A percentile compares a stretch with the other conserved stretches of the same genome.
Evolutionary conservation across 1,139 yeast species (phyloP).

Genomic region (Geotrichum bryndzae): DNA sequence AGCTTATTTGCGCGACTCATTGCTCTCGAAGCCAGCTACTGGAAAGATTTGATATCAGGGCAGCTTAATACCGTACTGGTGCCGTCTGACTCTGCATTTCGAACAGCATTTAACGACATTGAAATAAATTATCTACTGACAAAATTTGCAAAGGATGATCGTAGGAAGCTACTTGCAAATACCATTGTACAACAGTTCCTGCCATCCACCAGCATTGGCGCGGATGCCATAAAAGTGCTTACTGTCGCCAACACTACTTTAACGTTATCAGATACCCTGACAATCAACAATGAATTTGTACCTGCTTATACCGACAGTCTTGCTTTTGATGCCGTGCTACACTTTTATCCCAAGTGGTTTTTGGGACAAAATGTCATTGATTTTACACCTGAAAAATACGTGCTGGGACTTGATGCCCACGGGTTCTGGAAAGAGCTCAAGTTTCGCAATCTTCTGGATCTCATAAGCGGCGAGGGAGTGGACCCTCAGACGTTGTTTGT

Average conservation of each 20-base stretch:
- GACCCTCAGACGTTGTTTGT: conserved; percentile 57
- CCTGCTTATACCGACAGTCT: conserved; percentile 43
- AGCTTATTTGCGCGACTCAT: conserved; percentile 26
- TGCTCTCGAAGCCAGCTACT: conserved; percentile 24
- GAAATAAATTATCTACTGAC: conserved; percentile 45
- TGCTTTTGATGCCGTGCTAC: conserved; percentile 57
- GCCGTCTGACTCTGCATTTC: conserved; percentile 42
- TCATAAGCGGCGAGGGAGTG: conserved; percentile 50
- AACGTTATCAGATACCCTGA: conserved; percentile 19
- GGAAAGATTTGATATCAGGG: conserved; percentile 15
- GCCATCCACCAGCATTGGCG: conserved; percentile 22
- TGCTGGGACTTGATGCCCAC: conserved; percentile 64
- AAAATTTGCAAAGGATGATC: conserved; percentile 37
- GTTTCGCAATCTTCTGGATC: conserved; percentile 51
- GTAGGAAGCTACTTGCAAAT: conserved; percentile 34
- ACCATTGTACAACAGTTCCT: conserved; percentile 31
- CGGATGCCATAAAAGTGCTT: conserved; percentile 28
- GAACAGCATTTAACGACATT: conserved; percentile 36
- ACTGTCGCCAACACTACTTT: conserved; percentile 28
- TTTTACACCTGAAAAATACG: conserved; percentile 66
- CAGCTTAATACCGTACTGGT: conserved; percentile 39
- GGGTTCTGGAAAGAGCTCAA: conserved; percentile 64
- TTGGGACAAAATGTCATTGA: conserved; percentile 27
- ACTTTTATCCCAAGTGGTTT: conserved; percentile 43
- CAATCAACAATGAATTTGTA: conserved; percentile 24